Evolutionary conservation across 495 filamentous ascomycete genomes (phyloP), one percentile per base, ranked within the genome.

Genomic region (Pseudoneurospora amorphoporcata): DNA sequence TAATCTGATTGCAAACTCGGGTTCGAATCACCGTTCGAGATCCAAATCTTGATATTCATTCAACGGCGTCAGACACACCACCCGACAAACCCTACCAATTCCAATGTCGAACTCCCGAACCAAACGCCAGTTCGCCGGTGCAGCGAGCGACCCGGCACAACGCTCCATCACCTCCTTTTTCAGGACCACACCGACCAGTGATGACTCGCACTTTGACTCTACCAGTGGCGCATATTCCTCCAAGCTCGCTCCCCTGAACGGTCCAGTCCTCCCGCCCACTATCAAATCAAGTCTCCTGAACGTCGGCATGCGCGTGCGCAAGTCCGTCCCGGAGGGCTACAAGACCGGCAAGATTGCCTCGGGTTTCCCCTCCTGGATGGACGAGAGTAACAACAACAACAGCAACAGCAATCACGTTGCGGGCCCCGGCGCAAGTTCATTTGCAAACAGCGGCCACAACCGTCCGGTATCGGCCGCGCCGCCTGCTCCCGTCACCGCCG

Each of bases 221-320:
- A 3, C 35, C 71, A 70, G 68, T 70, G 8, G 23, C 38, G 16
- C 45, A 19, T 69, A 42, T 32, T 38, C 69, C 58, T 39, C 69
- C 7, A 32, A 68, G 68, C 40, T 68, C 41, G 19, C 53, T 74
- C 79, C 82, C 14, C 75, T 83, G 8, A 86, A 84, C 23, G 82
- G 81, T 69, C 88, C 87, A 38, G 75, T 82, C 32, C 84, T 93
- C 23, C 88, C 93, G 9, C 78, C 82, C 9, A 84, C 83, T 29
- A 86, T 97, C 32, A 92, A 95, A 79, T 84, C 93, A 17, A 90
- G 90, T 17, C 89, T 98, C 16, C 84, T 97, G 4, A 91, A 86
- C 73, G 94, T 98, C 70, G 95, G 95, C 75, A 96, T 97, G 92
- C 89, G 94, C 41, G 87, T 98, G 69, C 91, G 95, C 73, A 97